phyloP scores from a whole-genome alignment of 2,329 filamentous ascomycete genomes.

The Sclerotinia nivalis region DNA sequence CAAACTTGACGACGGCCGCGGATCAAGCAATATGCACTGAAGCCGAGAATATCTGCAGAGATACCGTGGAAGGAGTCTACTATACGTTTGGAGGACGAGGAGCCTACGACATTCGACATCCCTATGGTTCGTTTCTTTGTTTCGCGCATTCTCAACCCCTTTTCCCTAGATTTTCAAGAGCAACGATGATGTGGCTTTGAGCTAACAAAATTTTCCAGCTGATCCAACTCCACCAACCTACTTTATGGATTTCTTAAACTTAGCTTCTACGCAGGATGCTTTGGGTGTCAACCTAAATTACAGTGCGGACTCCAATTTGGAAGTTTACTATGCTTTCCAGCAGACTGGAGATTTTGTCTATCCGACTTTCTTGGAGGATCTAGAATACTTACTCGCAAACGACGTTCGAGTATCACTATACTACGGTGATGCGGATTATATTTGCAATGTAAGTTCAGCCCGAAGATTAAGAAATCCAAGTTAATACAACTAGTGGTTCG shows the following conservation, averaged over 20 bases:
- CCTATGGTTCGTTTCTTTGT: constrained; percentile 33
- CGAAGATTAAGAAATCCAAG: background rate
- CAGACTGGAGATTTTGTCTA: constrained; percentile 61
- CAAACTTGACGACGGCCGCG: constrained; percentile 46
- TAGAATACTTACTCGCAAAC: constrained; percentile 49
- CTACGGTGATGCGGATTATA: constrained; percentile 54
- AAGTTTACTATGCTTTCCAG: constrained; percentile 49
- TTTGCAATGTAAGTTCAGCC: constrained; percentile 30
- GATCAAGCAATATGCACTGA: constrained; percentile 49
- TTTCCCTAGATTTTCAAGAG: background rate
- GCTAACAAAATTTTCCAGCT: constrained; percentile 27
- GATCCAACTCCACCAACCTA: constrained; percentile 54
- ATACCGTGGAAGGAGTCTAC: constrained; percentile 52
- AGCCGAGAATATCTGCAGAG: constrained; percentile 55
- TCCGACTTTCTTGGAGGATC: constrained; percentile 54
- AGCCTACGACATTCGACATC: constrained; percentile 54
- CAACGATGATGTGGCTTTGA: background rate
- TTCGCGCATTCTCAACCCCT: background rate
- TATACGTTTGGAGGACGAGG: constrained; percentile 45
- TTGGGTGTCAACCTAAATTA: constrained; percentile 26
- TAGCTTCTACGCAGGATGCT: constrained; percentile 20
- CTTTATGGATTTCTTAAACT: constrained; percentile 45
- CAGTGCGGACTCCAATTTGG: constrained; percentile 35
- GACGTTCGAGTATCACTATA: constrained; percentile 54
- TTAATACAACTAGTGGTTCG: constrained; percentile 45